phyloP scores from a whole-genome alignment of 352 stramenopile species.

The Pythium dissimile region DNA sequence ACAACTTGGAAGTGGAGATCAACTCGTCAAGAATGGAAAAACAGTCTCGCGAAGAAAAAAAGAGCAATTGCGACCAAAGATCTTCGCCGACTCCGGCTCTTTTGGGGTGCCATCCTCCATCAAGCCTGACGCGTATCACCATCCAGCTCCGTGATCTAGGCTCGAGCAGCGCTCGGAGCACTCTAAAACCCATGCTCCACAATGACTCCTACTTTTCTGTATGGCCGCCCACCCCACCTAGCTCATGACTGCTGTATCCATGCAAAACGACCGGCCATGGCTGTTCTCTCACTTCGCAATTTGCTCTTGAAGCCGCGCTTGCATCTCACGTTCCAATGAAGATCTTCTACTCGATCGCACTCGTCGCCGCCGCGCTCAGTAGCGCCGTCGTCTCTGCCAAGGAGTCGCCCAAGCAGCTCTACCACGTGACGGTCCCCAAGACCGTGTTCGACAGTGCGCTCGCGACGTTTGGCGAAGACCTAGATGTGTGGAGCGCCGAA shows the following conservation, averaged over 20 bases:
- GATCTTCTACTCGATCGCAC: constrained; percentile 21
- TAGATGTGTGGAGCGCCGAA: constrained; percentile 18
- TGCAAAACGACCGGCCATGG: no score
- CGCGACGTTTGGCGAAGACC: constrained; percentile 8
- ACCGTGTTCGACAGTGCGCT: constrained; percentile 15
- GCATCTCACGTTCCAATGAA: constrained; percentile 16
- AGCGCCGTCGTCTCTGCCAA: constrained; percentile 15
- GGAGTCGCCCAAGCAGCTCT: constrained; percentile 26
- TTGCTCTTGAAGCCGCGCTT: constrained; percentile 2
- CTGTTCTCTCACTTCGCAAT: constrained; percentile 21
- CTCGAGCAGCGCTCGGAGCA: no score
- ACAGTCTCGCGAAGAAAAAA: not conserved
- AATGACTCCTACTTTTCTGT: no score
- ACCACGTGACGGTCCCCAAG: constrained; percentile 32
- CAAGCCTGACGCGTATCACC: no score
- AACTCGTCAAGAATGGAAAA: not conserved
- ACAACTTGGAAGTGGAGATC: not conserved
- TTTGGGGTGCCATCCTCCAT: no score
- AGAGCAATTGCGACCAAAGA: not conserved
- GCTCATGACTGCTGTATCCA: no score
- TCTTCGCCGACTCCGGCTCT: not conserved
- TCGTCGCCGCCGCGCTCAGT: constrained; percentile 16
- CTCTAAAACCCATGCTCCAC: no score
- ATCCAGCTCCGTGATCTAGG: no score
- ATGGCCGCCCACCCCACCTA: no score